Evolutionary conservation across 2,329 filamentous ascomycete genomes (phyloP).

Genomic region (Trichoderma gracile): DNA sequence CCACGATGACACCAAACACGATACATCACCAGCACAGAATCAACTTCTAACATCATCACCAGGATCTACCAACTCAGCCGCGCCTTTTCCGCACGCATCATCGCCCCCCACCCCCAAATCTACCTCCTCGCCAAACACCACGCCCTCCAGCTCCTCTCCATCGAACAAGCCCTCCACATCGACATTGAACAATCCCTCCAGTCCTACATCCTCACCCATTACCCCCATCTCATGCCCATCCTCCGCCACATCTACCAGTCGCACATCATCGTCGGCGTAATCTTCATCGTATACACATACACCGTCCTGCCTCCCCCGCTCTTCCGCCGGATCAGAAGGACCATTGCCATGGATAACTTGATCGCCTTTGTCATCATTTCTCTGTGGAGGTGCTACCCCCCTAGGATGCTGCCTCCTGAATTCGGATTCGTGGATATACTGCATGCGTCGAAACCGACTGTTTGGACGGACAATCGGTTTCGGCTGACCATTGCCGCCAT

Average conservation of each 20-base stretch:
- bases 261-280: conserved; percentile 11
- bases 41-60: no score
- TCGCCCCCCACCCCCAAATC: conserved; percentile 7
- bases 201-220: neutral
- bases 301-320: neutral
- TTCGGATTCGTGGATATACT: conserved; percentile 13
- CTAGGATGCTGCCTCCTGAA: neutral
- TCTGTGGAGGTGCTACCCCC: conserved; percentile 2
- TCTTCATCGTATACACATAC: conserved; percentile 10
- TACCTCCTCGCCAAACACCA: conserved; percentile 4
- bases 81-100: neutral
- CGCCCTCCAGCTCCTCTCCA: conserved; percentile 6
- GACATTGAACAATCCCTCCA: conserved; percentile 17
- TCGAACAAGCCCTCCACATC: neutral
- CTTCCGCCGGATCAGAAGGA: neutral
- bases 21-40: no score
- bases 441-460: neutral
- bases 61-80: conserved; percentile 18
- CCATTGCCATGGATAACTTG: conserved; percentile 9
- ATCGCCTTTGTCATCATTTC: conserved; percentile 6
- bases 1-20: no score
- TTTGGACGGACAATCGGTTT: conserved; percentile 12
- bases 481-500: conserved; percentile 14
- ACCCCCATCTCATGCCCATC: neutral
- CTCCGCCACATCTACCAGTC: conserved; percentile 9